These are phyloP conservation scores for Rosa hybrid DNA, from an alignment of 331 rosid species.

Conservation along the genomic window DNA sequence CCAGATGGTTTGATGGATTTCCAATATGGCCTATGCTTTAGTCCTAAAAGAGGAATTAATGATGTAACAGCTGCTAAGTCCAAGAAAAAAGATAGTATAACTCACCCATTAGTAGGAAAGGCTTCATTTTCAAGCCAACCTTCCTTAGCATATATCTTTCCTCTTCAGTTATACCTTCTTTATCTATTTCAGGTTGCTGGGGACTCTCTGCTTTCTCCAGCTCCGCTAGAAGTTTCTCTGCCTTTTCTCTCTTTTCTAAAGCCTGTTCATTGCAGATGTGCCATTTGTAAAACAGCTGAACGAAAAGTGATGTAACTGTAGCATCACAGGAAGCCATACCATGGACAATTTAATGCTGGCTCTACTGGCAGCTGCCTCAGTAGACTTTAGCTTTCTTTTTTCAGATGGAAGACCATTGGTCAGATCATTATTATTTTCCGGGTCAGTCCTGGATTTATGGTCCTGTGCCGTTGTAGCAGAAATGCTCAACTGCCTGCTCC, in stretches of 20 bases:
- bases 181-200: slow-evolving; percentile 70
- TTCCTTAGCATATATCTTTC: slow-evolving; percentile 90
- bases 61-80: neutral
- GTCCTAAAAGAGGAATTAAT: neutral
- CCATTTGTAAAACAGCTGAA: slow-evolving; percentile 18
- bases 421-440: slow-evolving; percentile 31
- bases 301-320: slow-evolving; percentile 31
- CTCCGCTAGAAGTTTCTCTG: slow-evolving; percentile 70
- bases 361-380: slow-evolving; percentile 51
- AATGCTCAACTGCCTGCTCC: slow-evolving; percentile 26
- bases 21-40: neutral
- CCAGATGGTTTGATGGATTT: slow-evolving; percentile 9
- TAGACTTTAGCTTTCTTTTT: slow-evolving; percentile 35
- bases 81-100: neutral
- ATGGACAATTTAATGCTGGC: slow-evolving; percentile 63
- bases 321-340: slow-evolving; percentile 51
- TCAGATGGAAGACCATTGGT: slow-evolving; percentile 25
- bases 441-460: slow-evolving; percentile 32
- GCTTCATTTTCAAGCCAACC: slow-evolving; percentile 83
- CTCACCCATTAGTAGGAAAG: slow-evolving; percentile 92
- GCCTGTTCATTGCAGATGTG: slow-evolving; percentile 55
- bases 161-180: slow-evolving; percentile 82
- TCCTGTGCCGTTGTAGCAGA: slow-evolving; percentile 30
- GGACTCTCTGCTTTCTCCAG: slow-evolving; percentile 51
- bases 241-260: slow-evolving; percentile 62